Evolutionary conservation across 1,284 basidiomycete genomes (phyloP).

Genomic region (Leccinum subspadiceum): DNA sequence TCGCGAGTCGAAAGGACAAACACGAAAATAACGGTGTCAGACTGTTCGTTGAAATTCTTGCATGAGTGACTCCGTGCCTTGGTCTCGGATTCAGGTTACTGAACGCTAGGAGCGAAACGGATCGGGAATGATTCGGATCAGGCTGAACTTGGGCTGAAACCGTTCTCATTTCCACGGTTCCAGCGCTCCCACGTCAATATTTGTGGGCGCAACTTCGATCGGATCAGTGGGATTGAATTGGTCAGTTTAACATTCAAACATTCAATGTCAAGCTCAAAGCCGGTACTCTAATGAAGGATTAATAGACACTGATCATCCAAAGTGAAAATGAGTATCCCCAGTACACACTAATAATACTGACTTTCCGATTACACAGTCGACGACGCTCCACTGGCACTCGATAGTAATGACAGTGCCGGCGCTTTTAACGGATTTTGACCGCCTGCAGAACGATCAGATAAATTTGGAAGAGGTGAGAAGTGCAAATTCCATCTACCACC

Average conservation of each 20-base stretch:
- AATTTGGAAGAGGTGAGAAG: not conserved
- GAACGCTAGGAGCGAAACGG: not conserved
- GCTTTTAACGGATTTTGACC: not conserved
- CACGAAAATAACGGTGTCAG: not conserved
- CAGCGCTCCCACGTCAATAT: not conserved
- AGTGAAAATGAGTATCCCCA: not conserved
- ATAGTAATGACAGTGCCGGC: not conserved
- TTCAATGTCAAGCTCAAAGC: not conserved
- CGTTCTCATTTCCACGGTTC: not conserved
- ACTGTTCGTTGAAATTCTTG: not conserved
- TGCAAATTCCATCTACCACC: not conserved
- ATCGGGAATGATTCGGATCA: not conserved
- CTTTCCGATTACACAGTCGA: not conserved
- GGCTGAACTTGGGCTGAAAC: not conserved
- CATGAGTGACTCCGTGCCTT: not conserved
- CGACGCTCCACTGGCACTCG: not conserved
- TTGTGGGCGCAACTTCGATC: not conserved
- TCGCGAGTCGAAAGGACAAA: not conserved
- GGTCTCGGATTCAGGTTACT: not conserved
- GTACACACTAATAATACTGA: not conserved
- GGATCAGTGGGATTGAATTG: not conserved
- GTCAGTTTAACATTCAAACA: not conserved
- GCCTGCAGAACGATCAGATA: not conserved
- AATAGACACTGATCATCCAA: not conserved
- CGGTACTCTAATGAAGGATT: not conserved